phyloP scores from a whole-genome alignment of 2,329 filamentous ascomycete genomes.

The Fusarium continuum region DNA sequence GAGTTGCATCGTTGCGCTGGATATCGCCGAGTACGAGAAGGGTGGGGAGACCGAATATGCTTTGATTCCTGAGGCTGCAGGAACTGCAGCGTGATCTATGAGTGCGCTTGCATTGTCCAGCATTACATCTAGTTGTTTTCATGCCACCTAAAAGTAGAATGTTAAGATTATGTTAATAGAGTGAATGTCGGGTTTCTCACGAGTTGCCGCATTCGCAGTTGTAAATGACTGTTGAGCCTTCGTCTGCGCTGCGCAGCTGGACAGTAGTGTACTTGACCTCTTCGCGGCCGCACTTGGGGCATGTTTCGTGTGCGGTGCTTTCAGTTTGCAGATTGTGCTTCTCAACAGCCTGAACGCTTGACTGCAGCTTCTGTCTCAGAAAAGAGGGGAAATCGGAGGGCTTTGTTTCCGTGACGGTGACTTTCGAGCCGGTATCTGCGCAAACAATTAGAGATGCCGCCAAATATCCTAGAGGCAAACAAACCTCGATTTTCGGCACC shows the following conservation, averaged over 20 bases:
- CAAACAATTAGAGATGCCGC: conserved; percentile 22
- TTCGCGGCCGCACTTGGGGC: conserved; percentile 80
- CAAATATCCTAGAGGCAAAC: conserved; percentile 26
- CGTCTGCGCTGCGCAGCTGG: conserved; percentile 91
- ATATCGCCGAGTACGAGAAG: conserved; percentile 98
- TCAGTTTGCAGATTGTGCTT: conserved; percentile 80
- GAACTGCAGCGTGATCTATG: conserved; percentile 51
- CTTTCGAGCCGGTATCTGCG: conserved; percentile 77
- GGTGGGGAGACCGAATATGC: conserved; percentile 91
- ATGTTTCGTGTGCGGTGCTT: conserved; percentile 72
- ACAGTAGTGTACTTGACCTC: conserved; percentile 87
- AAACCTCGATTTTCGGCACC: conserved; percentile 84
- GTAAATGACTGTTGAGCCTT: conserved; percentile 93
- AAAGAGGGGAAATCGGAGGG: conserved; percentile 89
- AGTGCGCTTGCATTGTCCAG: conserved; percentile 26
- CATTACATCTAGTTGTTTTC: conserved; percentile 63
- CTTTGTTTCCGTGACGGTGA: conserved; percentile 84
- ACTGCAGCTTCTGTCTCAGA: conserved; percentile 82
- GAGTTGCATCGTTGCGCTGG: conserved; percentile 92
- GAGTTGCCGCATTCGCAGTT: conserved; percentile 87
- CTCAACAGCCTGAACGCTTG: conserved; percentile 84
- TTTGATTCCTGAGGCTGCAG: conserved; percentile 74
- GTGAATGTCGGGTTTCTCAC: conserved; percentile 55
- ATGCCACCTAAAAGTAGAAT: conserved; percentile 56
- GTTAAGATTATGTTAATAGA: conserved; percentile 40